These are phyloP conservation scores for Syncephalastrum racemosum DNA, from an alignment of 371 early-diverging fungal genomes.

Conservation along the genomic window DNA sequence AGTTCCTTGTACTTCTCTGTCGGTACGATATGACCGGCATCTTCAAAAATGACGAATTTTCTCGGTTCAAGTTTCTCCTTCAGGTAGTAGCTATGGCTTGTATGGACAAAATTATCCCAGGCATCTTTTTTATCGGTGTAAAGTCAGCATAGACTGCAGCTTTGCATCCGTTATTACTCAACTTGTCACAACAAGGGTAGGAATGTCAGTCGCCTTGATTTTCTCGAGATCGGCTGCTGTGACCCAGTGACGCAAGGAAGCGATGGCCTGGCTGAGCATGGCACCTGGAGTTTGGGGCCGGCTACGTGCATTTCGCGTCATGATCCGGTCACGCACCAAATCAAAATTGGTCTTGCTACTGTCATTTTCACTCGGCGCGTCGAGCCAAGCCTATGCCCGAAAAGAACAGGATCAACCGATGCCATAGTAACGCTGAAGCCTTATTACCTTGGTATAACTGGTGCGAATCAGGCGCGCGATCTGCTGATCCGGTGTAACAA, in stretches of 20 bases:
- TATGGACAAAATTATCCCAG: slow-evolving; percentile 29
- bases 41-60: slow-evolving; percentile 24
- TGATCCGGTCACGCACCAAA: slow-evolving; percentile 12
- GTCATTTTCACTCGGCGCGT: background rate
- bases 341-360: background rate
- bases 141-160: background rate
- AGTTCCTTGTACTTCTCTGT: slow-evolving; percentile 20
- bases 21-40: slow-evolving; percentile 27
- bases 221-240: slow-evolving; percentile 14
- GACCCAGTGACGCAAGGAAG: slow-evolving; percentile 27
- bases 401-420: background rate
- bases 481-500: slow-evolving; percentile 15
- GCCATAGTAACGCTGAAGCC: no score
- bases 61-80: slow-evolving; percentile 19
- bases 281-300: slow-evolving; percentile 20
- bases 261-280: slow-evolving; percentile 29
- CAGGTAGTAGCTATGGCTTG: slow-evolving; percentile 21
- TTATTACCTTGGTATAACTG: slow-evolving; percentile 29
- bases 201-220: slow-evolving; percentile 14
- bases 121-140: slow-evolving; percentile 7
- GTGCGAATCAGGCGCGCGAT: slow-evolving; percentile 16
- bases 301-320: slow-evolving; percentile 19
- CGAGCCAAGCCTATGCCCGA: slow-evolving; percentile 12
- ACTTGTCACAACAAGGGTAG: slow-evolving; percentile 22
- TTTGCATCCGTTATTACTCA: slow-evolving; percentile 2